Conservation (phyloP, 176 grass and related monocot genomes). For the Zoysia pacifica region DNA sequence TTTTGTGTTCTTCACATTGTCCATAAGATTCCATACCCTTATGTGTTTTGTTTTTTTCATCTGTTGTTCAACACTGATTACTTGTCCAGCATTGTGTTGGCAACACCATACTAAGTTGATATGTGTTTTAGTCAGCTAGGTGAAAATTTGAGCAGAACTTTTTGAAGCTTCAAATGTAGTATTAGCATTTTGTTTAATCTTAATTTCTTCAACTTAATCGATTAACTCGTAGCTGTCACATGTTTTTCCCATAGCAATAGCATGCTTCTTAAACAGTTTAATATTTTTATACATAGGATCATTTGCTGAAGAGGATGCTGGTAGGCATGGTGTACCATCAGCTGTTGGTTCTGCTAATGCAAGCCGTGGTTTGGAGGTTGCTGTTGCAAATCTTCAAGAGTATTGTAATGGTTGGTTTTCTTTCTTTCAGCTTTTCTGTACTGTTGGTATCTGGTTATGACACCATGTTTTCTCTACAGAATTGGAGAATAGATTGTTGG, state of each 20-base stretch:
- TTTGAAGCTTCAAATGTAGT: constrained; percentile 13
- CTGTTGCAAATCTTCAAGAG: constrained; percentile 99
- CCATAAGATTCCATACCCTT: constrained; percentile 12
- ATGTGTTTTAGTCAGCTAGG: neutral
- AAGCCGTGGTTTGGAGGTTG: constrained; percentile 98
- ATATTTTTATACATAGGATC: constrained; percentile 61
- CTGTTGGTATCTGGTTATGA: constrained; percentile 5
- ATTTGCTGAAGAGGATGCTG: constrained; percentile 97
- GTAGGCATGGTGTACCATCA: constrained; percentile 80
- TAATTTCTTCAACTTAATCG: neutral
- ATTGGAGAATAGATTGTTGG: constrained; percentile 95
- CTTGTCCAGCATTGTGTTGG: neutral
- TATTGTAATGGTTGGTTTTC: constrained; percentile 90
- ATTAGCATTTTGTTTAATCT: neutral
- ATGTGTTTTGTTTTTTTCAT: constrained; percentile 19
- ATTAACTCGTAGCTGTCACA: neutral
- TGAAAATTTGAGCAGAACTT: neutral
- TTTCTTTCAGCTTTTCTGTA: constrained; percentile 16
- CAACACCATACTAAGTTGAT: constrained; percentile 7
- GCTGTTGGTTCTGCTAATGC: constrained; percentile 92
- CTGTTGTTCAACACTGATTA: neutral
- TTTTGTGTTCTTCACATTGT: neutral
- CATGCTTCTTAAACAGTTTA: neutral
- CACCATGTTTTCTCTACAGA: constrained; percentile 55
- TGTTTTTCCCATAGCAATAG: neutral